Base-by-base conservation (phyloP, 2,329 filamentous ascomycete genomes). In the Tolypocladium cylindrosporum region DNA sequence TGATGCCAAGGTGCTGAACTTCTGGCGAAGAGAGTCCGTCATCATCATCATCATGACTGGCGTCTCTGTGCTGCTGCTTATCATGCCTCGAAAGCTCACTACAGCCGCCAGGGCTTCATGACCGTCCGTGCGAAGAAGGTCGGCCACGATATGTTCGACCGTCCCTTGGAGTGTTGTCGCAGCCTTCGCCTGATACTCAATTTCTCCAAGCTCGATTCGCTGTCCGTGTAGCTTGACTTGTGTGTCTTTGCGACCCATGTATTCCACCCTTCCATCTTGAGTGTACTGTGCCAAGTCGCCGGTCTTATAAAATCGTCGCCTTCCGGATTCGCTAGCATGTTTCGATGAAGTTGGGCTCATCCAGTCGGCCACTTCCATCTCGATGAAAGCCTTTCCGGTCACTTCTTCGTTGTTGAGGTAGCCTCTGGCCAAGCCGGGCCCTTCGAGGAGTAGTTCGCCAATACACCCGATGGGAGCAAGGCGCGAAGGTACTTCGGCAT, bases 351-450 rank as follows among this genome's bases (percentile, higher is more conserved):
- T 4, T 16, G n/a, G 10, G 27, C 7, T 19, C 24, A 37, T 27
- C 31, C 19, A 41, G 10, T 71, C 65, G 74, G 3, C 61, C 74
- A 21, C 59, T 65, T n/a, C 27, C 36, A 13, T 24, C 2, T 50
- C 31, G 9, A 71, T 61, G 16, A 69, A 69, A 0, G 64, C 61
- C 1, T 55, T 4, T 57, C 66, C 55, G 71, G 76, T 71, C 9
- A 36, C 40, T 4, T 59, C 58, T 27, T 64, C 3, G 39, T 70
- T 63, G 57, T 78, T 76, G 27, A 80, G 66, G 58, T 83, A 83
- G 40, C 78, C 77, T 34, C 74, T 68, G 37, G 76, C 78, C 14
- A 83, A 45, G 19, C 60, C 52, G 4, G 77, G 78, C 2, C 63
- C 61, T 54, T 64, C 61, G 14, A 67, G 59, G 0, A 67, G 54